Evolutionary conservation across 2,329 filamentous ascomycete species (phyloP).

Genomic region (Arthrocladium fulminans): DNA sequence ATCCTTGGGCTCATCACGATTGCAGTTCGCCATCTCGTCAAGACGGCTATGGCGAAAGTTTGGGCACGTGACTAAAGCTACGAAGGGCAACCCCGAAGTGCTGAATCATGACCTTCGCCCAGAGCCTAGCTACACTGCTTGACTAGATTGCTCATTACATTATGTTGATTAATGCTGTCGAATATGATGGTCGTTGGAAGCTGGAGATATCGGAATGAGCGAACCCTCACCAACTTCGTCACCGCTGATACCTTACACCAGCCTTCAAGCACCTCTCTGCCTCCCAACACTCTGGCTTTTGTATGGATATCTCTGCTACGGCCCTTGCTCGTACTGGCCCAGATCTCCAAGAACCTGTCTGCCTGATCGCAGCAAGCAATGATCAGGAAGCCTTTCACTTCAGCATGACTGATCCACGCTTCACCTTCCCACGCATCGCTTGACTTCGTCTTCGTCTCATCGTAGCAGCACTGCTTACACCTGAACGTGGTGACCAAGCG

Average conservation of each 20-base stretch:
- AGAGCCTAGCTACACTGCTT: too few relatives aligned
- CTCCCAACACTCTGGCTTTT: conserved; percentile 56
- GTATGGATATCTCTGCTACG: conserved; percentile 33
- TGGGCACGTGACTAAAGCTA: conserved; percentile 4
- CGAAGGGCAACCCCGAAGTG: too few relatives aligned
- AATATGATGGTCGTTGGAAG: too few relatives aligned
- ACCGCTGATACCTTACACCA: conserved; percentile 66
- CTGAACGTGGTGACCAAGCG: not conserved
- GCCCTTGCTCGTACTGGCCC: conserved; percentile 56
- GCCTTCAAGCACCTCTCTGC: conserved; percentile 76
- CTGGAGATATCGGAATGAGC: conserved; percentile 65
- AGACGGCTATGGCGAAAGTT: not conserved
- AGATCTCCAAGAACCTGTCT: conserved; percentile 93
- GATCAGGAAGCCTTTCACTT: conserved; percentile 73
- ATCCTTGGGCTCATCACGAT: not conserved
- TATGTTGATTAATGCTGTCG: too few relatives aligned
- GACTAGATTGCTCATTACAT: too few relatives aligned
- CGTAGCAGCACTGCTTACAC: not conserved
- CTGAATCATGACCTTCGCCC: too few relatives aligned
- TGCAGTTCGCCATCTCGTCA: not conserved
- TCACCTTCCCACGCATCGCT: conserved; percentile 38
- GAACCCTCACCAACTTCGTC: conserved; percentile 37
- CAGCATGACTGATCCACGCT: conserved; percentile 47
- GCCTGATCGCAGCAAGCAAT: conserved; percentile 86
- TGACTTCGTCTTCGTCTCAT: not conserved